phyloP scores from a whole-genome alignment of 1,139 yeast species.

The Yamadazyma diddensiae region DNA sequence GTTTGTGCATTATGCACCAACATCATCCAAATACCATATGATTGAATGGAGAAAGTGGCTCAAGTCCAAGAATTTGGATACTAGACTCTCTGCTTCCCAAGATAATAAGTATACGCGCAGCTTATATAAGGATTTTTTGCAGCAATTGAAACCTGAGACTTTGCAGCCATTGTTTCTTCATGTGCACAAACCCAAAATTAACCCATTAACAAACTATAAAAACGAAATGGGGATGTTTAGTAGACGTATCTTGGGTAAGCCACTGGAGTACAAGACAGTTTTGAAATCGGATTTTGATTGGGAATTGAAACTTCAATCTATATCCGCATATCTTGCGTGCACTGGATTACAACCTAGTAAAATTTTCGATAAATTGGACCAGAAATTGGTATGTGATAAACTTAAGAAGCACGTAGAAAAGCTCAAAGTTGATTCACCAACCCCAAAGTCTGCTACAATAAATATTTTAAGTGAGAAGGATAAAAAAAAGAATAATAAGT shows the following conservation, averaged over 20 bases:
- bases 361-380: conserved; percentile 15
- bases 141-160: conserved; percentile 12
- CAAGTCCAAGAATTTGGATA: conserved; percentile 21
- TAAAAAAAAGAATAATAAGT: background rate
- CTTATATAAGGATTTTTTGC: conserved; percentile 22
- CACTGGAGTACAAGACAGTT: conserved; percentile 14
- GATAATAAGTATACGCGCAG: conserved; percentile 22
- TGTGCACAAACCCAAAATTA: conserved; percentile 41
- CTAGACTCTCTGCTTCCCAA: conserved; percentile 32
- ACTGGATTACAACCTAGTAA: conserved; percentile 19
- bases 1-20: conserved; percentile 34
- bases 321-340: conserved; percentile 37
- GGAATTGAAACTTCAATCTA: conserved; percentile 35
- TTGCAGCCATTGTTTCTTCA: conserved; percentile 38
- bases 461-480: background rate
- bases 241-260: conserved; percentile 23
- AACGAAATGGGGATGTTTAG: conserved; percentile 17
- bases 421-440: conserved; percentile 18
- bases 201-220: conserved; percentile 26
- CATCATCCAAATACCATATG: conserved; percentile 20
- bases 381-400: conserved; percentile 23
- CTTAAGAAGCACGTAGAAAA: conserved; percentile 25
- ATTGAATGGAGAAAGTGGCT: conserved; percentile 31
- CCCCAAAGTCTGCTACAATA: background rate
- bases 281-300: conserved; percentile 25